Conservation (phyloP, 805 yeast species). For the Suhomyces kilbournensis region DNA sequence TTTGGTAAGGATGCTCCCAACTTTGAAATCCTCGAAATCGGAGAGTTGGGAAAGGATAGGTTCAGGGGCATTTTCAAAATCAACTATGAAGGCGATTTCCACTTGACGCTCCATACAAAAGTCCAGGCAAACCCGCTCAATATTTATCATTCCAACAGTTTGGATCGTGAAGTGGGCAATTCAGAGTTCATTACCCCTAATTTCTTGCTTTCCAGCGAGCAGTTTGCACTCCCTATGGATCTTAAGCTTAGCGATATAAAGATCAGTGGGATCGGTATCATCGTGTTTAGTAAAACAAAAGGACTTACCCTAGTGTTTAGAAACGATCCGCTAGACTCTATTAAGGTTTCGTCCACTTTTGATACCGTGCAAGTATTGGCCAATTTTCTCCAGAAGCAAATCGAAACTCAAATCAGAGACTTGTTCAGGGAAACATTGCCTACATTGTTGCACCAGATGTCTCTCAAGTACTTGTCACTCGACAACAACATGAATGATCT, state of each 20-base stretch:
- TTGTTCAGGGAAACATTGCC: conserved; percentile 84
- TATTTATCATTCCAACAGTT: conserved; percentile 51
- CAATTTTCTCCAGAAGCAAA: conserved; percentile 76
- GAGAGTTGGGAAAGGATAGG: conserved; percentile 72
- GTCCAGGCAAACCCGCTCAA: conserved; percentile 83
- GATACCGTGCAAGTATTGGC: conserved; percentile 82
- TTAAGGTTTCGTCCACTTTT: conserved; percentile 81
- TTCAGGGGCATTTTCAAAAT: conserved; percentile 81
- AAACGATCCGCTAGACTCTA: conserved; percentile 83
- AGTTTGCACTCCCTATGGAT: conserved; percentile 76
- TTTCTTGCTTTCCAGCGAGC: conserved; percentile 61
- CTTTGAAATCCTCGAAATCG: conserved; percentile 77
- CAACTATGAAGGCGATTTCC: conserved; percentile 72
- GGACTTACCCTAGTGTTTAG: conserved; percentile 85
- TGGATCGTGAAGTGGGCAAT: conserved; percentile 34
- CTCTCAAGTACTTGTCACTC: conserved; percentile 49
- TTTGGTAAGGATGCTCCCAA: conserved; percentile 74
- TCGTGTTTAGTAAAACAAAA: conserved; percentile 76
- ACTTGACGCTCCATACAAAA: conserved; percentile 68
- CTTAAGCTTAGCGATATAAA: conserved; percentile 68
- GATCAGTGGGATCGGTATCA: conserved; percentile 76
- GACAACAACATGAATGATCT: conserved; percentile 19
- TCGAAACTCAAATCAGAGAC: conserved; percentile 75
- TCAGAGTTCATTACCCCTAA: conserved; percentile 58
- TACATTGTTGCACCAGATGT: conserved; percentile 69